phyloP scores from a whole-genome alignment of 805 yeast genomes.

The Kodamaea restingae region DNA sequence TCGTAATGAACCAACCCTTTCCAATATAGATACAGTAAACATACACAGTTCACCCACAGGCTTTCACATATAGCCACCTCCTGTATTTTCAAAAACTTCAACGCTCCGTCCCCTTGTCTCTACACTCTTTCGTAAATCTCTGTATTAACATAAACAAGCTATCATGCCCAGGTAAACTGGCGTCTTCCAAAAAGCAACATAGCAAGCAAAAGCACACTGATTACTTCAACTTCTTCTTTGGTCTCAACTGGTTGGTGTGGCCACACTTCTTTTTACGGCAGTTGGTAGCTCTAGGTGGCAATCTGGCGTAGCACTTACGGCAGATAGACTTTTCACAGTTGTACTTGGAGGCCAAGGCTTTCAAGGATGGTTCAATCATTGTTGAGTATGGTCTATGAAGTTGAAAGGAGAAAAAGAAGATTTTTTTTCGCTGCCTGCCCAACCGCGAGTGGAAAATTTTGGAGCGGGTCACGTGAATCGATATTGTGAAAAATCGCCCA shows the following conservation, averaged over 20 bases:
- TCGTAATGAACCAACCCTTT: too few relatives aligned
- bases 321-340: conserved; percentile 99
- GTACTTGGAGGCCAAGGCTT: conserved; percentile 98
- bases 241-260: conserved; percentile 99
- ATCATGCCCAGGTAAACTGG: conserved; percentile 1
- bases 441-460: conserved; percentile 1
- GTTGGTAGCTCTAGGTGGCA: conserved; percentile 99
- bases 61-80: neutral
- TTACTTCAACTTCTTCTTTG: conserved; percentile 98
- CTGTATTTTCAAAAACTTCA: neutral
- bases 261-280: conserved; percentile 99
- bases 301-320: conserved; percentile 99
- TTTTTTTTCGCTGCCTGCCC: conserved; percentile 5
- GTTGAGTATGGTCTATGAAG: conserved; percentile 14
- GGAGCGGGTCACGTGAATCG: conserved; percentile 5
- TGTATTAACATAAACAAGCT: conserved; percentile 10
- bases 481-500: neutral
- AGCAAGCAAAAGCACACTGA: conserved; percentile 21
- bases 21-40: too few relatives aligned
- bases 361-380: conserved; percentile 98
- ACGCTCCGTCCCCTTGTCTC: neutral
- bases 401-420: conserved; percentile 6
- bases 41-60: too few relatives aligned
- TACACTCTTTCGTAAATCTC: conserved; percentile 8
- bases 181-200: conserved; percentile 1